A percentile compares a stretch with the other conserved stretches of the same genome.
Evolutionary conservation across 2,329 filamentous ascomycete genomes (phyloP).

Genomic region (Arthrobotrys musiformis): DNA sequence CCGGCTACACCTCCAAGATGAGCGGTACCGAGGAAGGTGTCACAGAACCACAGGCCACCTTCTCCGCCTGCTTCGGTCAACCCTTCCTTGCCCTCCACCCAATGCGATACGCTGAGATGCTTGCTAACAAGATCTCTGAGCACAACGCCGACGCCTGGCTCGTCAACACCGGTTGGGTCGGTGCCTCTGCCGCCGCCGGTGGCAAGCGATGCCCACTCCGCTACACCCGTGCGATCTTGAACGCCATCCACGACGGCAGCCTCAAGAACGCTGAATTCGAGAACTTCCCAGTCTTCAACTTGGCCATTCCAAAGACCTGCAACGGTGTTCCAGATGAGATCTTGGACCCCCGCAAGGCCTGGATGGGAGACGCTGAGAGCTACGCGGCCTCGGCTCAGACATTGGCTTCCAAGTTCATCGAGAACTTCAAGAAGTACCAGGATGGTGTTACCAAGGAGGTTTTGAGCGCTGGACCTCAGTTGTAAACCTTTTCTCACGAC

Average conservation of each 20-base stretch:
- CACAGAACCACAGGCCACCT: constrained; percentile 96
- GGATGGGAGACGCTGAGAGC: constrained; percentile 80
- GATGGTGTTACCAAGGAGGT: constrained; percentile 84
- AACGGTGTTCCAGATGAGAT: constrained; percentile 88
- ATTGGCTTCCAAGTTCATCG: constrained; percentile 86
- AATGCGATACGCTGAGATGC: constrained; percentile 98
- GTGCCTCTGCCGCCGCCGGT: constrained; percentile 87
- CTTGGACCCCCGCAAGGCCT: constrained; percentile 92
- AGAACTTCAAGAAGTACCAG: constrained; percentile 98
- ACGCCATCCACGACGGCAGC: constrained; percentile 96
- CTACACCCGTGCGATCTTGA: constrained; percentile 97
- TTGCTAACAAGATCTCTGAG: constrained; percentile 95
- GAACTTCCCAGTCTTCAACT: constrained; percentile 95
- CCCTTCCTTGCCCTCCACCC: constrained; percentile 98
- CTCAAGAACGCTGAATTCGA: constrained; percentile 94
- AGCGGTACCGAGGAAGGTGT: constrained; percentile 97
- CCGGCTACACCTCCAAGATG: constrained; percentile 99
- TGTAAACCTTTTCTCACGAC: constrained; percentile 41
- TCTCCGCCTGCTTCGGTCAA: constrained; percentile 99
- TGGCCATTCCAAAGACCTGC: constrained; percentile 92
- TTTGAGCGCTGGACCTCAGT: constrained; percentile 72
- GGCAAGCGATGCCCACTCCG: constrained; percentile 98
- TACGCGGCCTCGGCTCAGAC: constrained; percentile 91
- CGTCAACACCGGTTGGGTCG: constrained; percentile 97
- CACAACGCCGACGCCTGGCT: constrained; percentile 98